phyloP scores from a whole-genome alignment of 441 rosid genomes.

The Manihot esculenta region DNA sequence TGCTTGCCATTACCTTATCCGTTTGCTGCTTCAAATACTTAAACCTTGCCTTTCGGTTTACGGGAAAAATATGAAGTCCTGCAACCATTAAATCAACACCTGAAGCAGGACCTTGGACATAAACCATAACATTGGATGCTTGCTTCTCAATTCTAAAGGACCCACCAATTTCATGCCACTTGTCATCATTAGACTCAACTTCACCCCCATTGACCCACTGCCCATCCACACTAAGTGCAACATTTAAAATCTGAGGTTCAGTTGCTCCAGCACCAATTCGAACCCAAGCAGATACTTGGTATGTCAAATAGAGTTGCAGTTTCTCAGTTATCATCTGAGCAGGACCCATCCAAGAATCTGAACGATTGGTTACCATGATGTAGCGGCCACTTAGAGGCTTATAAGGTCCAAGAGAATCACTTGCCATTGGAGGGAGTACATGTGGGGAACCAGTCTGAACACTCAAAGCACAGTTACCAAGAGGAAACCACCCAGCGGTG shows the following conservation, averaged over 20 bases:
- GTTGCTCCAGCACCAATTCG: conserved; percentile 54
- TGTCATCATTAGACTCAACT: conserved; percentile 51
- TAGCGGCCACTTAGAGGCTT: conserved; percentile 60
- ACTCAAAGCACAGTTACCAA: conserved; percentile 67
- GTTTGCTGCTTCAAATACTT: conserved; percentile 54
- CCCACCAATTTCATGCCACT: conserved; percentile 85
- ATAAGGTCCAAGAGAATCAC: conserved; percentile 64
- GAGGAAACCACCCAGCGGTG: conserved; percentile 70
- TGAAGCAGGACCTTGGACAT: no score
- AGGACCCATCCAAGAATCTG: conserved; percentile 95
- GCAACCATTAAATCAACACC: conserved; percentile 75
- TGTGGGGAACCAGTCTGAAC: conserved; percentile 67
- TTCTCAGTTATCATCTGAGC: conserved; percentile 78
- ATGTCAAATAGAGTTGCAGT: conserved; percentile 64
- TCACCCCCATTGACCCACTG: conserved; percentile 94
- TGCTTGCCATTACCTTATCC: conserved; percentile 51
- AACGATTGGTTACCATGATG: conserved; percentile 66
- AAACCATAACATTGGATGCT: conserved; percentile 72
- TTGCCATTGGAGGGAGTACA: conserved; percentile 81
- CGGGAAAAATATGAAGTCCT: conserved; percentile 71
- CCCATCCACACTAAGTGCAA: conserved; percentile 71
- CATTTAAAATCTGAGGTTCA: conserved; percentile 72
- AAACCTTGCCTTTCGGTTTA: conserved; percentile 61
- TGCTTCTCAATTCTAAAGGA: conserved; percentile 73
- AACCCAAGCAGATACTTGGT: conserved; percentile 96